These are phyloP conservation scores for Fusarium foetens DNA, from an alignment of 2,329 filamentous ascomycete species.

Conservation along the genomic window DNA sequence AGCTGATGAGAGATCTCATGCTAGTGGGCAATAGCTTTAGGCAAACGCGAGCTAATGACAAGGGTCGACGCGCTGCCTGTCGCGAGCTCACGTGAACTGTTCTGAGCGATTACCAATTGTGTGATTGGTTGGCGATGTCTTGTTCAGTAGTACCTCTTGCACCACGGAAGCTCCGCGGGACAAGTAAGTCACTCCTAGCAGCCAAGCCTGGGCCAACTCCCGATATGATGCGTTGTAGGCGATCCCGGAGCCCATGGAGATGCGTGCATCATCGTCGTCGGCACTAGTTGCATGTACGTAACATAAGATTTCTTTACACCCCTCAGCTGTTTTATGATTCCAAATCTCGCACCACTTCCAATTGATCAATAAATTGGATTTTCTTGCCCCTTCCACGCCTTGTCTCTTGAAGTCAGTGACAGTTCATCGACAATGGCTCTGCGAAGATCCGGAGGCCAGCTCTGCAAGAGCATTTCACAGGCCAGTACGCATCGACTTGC, in stretches of 20 bases:
- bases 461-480: conserved; percentile 45
- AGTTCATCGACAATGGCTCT: conserved; percentile 45
- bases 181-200: conserved; percentile 15
- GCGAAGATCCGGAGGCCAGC: conserved; percentile 46
- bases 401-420: neutral
- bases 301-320: conserved; percentile 34
- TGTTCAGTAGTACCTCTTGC: conserved; percentile 29
- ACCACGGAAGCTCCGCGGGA: neutral
- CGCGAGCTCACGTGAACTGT: conserved; percentile 48
- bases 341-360: conserved; percentile 26
- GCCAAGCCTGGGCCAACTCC: conserved; percentile 10
- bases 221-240: conserved; percentile 39
- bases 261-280: conserved; percentile 44
- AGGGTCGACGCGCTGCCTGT: conserved; percentile 34
- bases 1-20: conserved; percentile 37
- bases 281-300: conserved; percentile 22
- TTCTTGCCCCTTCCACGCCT: neutral
- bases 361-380: conserved; percentile 13
- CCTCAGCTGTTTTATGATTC: conserved; percentile 35
- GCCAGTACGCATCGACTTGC: conserved; percentile 42
- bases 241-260: conserved; percentile 40
- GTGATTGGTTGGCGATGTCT: conserved; percentile 40
- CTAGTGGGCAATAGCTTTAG: conserved; percentile 43
- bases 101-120: conserved; percentile 31
- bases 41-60: conserved; percentile 47